Conservation (phyloP, 257 asterid species). For the Solanum stenotomum region DNA sequence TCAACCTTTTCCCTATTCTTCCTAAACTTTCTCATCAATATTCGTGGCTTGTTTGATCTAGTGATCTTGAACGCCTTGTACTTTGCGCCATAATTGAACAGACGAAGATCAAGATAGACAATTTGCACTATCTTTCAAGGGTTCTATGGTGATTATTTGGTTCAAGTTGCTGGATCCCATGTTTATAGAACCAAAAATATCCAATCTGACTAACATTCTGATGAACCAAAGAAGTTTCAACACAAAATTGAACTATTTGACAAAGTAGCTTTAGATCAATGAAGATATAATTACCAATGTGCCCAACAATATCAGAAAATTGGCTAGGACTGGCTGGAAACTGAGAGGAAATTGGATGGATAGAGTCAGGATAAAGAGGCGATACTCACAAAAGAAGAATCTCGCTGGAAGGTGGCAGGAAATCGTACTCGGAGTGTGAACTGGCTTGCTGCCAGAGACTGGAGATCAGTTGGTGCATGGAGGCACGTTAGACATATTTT, state of each 20-base stretch:
- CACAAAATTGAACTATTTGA: background rate
- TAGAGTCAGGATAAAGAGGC: background rate
- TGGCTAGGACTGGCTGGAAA: background rate
- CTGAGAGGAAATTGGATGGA: background rate
- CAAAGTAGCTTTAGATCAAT: background rate
- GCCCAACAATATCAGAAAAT: background rate
- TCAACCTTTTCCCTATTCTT: background rate
- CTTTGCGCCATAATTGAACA: background rate
- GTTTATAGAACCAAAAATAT: background rate
- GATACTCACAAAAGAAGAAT: background rate
- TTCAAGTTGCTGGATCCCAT: background rate
- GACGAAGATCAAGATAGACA: background rate
- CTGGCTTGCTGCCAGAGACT: background rate
- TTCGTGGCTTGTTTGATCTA: background rate
- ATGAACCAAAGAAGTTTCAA: background rate
- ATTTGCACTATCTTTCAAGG: background rate
- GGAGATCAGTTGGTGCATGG: background rate
- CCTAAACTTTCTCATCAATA: background rate
- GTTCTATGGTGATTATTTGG: background rate
- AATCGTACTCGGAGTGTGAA: background rate
- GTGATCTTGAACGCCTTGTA: background rate
- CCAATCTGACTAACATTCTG: background rate
- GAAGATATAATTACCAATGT: background rate
- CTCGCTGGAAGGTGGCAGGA: background rate
- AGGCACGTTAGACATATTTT: background rate